Percentiles rank a stretch among this genome's conserved stretches.
Conservation (phyloP, 345 rosid species). For the Gossypium stocksii region DNA sequence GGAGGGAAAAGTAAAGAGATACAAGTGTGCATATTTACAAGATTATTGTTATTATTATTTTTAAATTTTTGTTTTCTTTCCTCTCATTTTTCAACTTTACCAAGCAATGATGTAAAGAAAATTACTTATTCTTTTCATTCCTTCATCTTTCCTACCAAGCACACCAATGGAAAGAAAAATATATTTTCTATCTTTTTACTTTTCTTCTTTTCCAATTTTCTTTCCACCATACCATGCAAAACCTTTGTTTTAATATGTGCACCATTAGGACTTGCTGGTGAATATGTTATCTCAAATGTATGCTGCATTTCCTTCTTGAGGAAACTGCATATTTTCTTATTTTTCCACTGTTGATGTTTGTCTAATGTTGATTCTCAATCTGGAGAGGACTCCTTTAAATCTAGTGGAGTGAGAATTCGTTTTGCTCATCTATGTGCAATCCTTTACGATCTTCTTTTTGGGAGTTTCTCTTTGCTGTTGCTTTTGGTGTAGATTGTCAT, state of each 20-base stretch:
- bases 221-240: no score
- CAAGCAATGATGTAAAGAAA: no score
- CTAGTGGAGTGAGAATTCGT: not conserved
- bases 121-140: no score
- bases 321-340: not conserved
- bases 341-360: not conserved
- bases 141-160: no score
- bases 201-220: no score
- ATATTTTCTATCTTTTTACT: no score
- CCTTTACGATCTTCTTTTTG: not conserved
- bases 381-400: not conserved
- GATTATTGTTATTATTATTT: no score
- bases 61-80: no score
- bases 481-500: not conserved
- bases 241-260: not conserved
- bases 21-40: no score
- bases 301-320: not conserved
- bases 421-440: not conserved
- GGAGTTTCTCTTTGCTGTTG: not conserved
- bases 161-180: no score
- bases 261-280: not conserved
- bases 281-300: not conserved
- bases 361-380: not conserved
- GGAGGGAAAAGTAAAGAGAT: no score
- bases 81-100: no score